Conservation (phyloP, 106 monocot genomes). For the Gastrodia elata region DNA sequence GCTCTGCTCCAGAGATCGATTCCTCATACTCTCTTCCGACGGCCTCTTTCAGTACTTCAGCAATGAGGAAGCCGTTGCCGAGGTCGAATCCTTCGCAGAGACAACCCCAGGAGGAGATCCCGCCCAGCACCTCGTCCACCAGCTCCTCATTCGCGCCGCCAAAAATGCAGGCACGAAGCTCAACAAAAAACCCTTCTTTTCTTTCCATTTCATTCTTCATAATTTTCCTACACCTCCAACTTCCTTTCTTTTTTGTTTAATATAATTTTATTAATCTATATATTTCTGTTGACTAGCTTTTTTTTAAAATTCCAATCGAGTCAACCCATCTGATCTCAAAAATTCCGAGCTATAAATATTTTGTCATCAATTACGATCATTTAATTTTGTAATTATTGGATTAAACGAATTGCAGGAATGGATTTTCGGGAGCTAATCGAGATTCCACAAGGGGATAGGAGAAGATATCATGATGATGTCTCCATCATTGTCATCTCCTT, state of each 20-base stretch:
- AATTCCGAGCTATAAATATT: no score
- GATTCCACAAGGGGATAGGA: constrained; percentile 77
- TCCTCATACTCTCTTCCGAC: constrained; percentile 68
- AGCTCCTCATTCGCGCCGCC: neutral
- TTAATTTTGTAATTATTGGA: neutral
- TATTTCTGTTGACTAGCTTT: no score
- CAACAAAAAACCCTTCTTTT: no score
- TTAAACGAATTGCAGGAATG: constrained; percentile 40
- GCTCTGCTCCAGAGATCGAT: constrained; percentile 39
- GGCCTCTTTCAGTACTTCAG: constrained; percentile 86
- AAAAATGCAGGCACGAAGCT: constrained; percentile 1
- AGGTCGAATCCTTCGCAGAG: constrained; percentile 42
- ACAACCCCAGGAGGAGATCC: constrained; percentile 62
- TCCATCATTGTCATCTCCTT: constrained; percentile 74
- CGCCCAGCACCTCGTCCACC: constrained; percentile 13
- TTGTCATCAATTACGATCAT: neutral
- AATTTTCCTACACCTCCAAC: no score
- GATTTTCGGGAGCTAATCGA: constrained; percentile 79
- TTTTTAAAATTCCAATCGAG: no score
- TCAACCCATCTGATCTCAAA: no score
- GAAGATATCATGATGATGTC: constrained; percentile 78
- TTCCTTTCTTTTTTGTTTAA: no score
- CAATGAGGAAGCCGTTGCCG: constrained; percentile 54
- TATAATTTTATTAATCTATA: no score
- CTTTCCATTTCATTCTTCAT: no score